A percentile compares a stretch with the other conserved stretches of the same genome.
phyloP scores from a whole-genome alignment of 2,329 filamentous ascomycete species.

The Neonectria sp. region DNA sequence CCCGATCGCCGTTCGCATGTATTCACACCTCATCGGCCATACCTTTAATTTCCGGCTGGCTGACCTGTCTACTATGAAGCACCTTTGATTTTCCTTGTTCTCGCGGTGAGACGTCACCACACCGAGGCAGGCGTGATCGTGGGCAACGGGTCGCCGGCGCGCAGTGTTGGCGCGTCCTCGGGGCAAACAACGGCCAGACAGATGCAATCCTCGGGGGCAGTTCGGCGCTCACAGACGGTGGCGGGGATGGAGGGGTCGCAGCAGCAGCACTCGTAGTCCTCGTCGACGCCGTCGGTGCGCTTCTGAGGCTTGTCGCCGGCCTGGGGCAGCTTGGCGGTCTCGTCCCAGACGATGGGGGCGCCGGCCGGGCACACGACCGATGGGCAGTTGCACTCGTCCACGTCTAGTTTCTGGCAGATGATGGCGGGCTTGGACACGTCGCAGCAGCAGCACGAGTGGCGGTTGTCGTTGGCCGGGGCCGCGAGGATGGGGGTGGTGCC shows the following conservation, averaged over 20 bases:
- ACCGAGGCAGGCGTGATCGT: neutral
- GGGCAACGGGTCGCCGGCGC: neutral
- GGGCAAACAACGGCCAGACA: slow-evolving; percentile 29
- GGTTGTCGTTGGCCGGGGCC: slow-evolving; percentile 36
- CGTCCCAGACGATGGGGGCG: slow-evolving; percentile 23
- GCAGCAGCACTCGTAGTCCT: slow-evolving; percentile 34
- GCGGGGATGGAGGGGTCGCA: slow-evolving; percentile 25
- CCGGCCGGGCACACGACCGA: slow-evolving; percentile 43
- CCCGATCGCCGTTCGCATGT: neutral
- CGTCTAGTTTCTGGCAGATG: slow-evolving; percentile 41
- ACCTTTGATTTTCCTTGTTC: too few relatives aligned
- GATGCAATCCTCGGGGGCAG: slow-evolving; percentile 31
- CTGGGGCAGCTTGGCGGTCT: neutral
- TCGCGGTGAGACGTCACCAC: neutral
- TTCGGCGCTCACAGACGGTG: slow-evolving; percentile 31
- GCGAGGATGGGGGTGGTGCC: slow-evolving; percentile 37
- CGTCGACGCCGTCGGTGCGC: neutral
- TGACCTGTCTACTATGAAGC: slow-evolving; percentile 15
- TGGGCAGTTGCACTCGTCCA: slow-evolving; percentile 47
- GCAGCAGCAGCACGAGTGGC: slow-evolving; percentile 53
- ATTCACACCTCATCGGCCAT: neutral
- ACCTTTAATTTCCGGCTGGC: slow-evolving; percentile 22
- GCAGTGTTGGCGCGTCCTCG: slow-evolving; percentile 5
- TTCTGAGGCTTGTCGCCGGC: neutral
- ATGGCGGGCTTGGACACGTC: slow-evolving; percentile 44